Percentiles rank a stretch among this genome's conserved stretches.
phyloP scores from a whole-genome alignment of 2,329 filamentous ascomycete genomes.

The Pseudopyricularia javanii region DNA sequence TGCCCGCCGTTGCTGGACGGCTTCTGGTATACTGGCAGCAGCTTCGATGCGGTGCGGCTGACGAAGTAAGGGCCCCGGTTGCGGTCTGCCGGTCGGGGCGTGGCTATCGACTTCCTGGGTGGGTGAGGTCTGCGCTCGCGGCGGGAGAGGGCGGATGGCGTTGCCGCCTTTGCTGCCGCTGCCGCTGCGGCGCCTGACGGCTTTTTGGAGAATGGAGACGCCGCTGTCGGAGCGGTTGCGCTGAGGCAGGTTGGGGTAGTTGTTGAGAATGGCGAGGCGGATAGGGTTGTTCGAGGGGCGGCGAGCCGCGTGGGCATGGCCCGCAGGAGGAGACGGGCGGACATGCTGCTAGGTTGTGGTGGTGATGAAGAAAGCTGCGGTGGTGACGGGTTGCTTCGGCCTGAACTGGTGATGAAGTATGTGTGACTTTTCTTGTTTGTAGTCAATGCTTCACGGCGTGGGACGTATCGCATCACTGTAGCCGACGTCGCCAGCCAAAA shows the following conservation, averaged over 20 bases:
- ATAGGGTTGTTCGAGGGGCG: not conserved
- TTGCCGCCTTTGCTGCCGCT: not conserved
- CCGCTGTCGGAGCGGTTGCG: not conserved
- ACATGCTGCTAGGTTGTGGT: not conserved
- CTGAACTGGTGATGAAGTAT: too few relatives aligned
- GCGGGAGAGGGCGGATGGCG: not conserved
- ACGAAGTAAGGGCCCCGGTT: constrained; percentile 45
- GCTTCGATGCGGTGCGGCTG: constrained; percentile 54
- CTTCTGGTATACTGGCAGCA: constrained; percentile 66
- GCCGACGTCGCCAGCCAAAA: too few relatives aligned
- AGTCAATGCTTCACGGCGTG: too few relatives aligned
- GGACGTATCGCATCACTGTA: too few relatives aligned
- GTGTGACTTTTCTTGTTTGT: too few relatives aligned
- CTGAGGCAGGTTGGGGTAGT: not conserved
- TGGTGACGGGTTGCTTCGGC: too few relatives aligned
- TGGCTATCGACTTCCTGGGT: not conserved
- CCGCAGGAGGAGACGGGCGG: not conserved
- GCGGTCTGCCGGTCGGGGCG: not conserved
- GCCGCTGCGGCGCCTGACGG: not conserved
- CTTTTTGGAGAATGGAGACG: not conserved
- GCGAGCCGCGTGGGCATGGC: not conserved
- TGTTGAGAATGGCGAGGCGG: not conserved
- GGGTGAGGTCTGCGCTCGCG: not conserved
- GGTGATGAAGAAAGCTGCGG: not conserved
- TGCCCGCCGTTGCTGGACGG: constrained; percentile 53